A percentile compares a stretch with the other conserved stretches of the same genome.
These are phyloP conservation scores for Taxillus chinensis DNA, from an alignment of 164 flowering plant genomes.

Conservation along the genomic window DNA sequence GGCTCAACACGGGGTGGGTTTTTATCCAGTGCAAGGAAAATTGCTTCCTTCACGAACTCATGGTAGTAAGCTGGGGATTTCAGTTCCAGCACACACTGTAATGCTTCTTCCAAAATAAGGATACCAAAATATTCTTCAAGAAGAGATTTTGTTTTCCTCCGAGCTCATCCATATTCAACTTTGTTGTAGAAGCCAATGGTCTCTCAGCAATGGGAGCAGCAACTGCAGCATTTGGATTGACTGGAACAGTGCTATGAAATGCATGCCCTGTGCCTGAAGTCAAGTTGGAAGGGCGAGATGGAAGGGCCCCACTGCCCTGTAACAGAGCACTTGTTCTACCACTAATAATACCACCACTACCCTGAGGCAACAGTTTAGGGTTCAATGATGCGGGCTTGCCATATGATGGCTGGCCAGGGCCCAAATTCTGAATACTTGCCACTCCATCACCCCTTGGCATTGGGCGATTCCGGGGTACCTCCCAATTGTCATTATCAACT, in stretches of 20 bases:
- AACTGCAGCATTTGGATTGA: conserved; percentile 20
- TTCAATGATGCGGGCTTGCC: conserved; percentile 39
- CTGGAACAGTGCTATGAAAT: conserved; percentile 19
- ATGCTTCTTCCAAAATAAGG: conserved; percentile 61
- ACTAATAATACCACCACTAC: conserved; percentile 49
- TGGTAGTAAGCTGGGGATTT: conserved; percentile 62
- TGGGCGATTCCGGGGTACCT: conserved; percentile 55
- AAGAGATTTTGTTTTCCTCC: conserved; percentile 53
- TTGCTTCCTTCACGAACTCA: conserved; percentile 73
- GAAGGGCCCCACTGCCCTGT: conserved; percentile 43
- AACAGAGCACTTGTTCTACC: conserved; percentile 65
- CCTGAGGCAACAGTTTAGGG: conserved; percentile 65
- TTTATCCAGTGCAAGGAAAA: conserved; percentile 60
- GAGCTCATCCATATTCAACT: conserved; percentile 34
- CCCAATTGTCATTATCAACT: conserved; percentile 80
- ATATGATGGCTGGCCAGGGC: conserved; percentile 40
- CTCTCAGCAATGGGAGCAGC: conserved; percentile 28
- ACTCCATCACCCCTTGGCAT: conserved; percentile 43
- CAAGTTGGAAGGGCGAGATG: conserved; percentile 23
- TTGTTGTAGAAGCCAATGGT: conserved; percentile 23
- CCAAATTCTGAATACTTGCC: conserved; percentile 21
- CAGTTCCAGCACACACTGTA: conserved; percentile 78
- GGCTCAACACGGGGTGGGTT: conserved; percentile 62
- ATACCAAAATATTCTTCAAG: conserved; percentile 77
- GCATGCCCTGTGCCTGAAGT: conserved; percentile 23